These are phyloP conservation scores for Pseudotulostoma volvatum DNA, from an alignment of 495 filamentous ascomycete genomes.

Conservation along the genomic window DNA sequence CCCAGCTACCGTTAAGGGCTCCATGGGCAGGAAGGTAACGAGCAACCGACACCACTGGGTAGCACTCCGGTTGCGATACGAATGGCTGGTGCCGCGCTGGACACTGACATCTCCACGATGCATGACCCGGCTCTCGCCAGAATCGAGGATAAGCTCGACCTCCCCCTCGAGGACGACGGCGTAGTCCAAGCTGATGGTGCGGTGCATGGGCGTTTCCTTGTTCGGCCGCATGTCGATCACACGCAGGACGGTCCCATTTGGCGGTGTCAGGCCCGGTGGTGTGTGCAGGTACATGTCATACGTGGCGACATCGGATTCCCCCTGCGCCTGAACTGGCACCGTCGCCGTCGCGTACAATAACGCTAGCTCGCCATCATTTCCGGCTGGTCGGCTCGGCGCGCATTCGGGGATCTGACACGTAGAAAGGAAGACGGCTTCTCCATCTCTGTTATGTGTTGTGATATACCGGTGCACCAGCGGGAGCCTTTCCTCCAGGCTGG, in stretches of 20 bases:
- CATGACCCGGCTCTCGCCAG: conserved; percentile 30
- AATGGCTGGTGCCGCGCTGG: conserved; percentile 45
- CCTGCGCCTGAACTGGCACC: conserved; percentile 13
- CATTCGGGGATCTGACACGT: conserved; percentile 18
- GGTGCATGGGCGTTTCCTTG: conserved; percentile 39
- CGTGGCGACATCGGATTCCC: conserved; percentile 21
- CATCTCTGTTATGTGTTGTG: conserved; percentile 23
- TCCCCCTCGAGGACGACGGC: conserved; percentile 46
- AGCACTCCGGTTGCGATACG: conserved; percentile 40
- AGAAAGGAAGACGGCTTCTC: conserved; percentile 25
- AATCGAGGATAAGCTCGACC: conserved; percentile 60
- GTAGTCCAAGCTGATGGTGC: conserved; percentile 55
- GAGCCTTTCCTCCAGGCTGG: conserved; percentile 13
- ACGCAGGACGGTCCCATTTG: conserved; percentile 5
- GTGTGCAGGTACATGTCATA: conserved; percentile 22
- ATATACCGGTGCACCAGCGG: conserved; percentile 25
- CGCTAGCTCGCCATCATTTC: conserved; percentile 22
- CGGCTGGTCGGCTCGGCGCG: conserved; percentile 15
- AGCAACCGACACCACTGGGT: conserved; percentile 40
- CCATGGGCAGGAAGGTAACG: conserved; percentile 26
- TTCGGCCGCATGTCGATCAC: conserved; percentile 6
- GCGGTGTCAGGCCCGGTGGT: conserved; percentile 14
- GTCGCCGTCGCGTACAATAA: conserved; percentile 24
- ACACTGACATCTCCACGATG: conserved; percentile 57
- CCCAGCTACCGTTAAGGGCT: conserved; percentile 14